Evolutionary conservation across 441 rosid genomes (phyloP), one percentile per base, ranked within the genome.

Genomic region (Adansonia rubrostipa): DNA sequence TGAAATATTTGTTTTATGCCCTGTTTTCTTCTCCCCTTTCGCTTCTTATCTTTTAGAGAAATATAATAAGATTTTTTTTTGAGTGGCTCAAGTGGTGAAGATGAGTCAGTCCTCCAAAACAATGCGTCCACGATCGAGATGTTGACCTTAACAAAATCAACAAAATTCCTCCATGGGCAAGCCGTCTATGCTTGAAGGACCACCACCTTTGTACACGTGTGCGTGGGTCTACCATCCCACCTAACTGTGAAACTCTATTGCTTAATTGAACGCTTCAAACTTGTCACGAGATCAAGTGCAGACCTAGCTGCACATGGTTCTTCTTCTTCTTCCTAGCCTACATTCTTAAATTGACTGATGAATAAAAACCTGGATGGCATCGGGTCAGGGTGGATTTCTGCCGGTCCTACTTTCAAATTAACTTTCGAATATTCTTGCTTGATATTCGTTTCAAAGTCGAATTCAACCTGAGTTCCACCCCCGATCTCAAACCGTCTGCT

Each of bases 81-180:
- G n/a, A 50, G 54, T 50, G 54, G 54, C n/a, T 50, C 54, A 50
- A 84, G 71, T 78, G 80, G 70, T 45, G 86, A 84, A 79, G 64
- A 36, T 61, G 85, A 78, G 82, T n/a, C 56, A 71, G 83, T 75
- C 87, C 84, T 71, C 76, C 79, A 48, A 80, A 88, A 90, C 85
- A 86, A 91, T 91, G 89, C 83, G 72, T 74, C 61, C 84, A 86
- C 89, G 92, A 89, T 91, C 87, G 87, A 85, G 92, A 84, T 88
- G 88, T 71, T 80, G 91, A 88, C 91, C 86, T 77, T 71, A 79
- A 75, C 82, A 65, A 82, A 77, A 76, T 80, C 63, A 86, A 80
- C 84, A 80, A 85, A 83, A 84, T 80, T 82, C 81, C 40, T 65
- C 14, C 77, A 15, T 69, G 61, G 60, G 51, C 47, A 24, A 14